Conservation (phyloP, 441 rosid genomes). For the Rhodomyrtus psidioides region DNA sequence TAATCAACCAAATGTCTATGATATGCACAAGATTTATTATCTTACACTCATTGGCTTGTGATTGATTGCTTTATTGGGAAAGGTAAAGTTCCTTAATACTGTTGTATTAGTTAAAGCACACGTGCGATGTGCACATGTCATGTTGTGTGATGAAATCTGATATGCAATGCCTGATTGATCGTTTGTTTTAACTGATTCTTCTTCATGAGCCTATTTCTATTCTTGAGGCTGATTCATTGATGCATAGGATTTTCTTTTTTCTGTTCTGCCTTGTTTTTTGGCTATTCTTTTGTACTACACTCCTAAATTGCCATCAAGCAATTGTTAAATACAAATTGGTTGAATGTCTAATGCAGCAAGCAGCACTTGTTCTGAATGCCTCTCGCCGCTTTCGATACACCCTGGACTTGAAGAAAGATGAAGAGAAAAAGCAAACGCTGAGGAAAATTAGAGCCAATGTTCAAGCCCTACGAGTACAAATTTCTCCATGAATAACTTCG, state of each 20-base stretch:
- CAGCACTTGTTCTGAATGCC: constrained; percentile 96
- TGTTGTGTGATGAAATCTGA: background rate
- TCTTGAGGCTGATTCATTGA: background rate
- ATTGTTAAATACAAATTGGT: background rate
- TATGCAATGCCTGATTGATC: background rate
- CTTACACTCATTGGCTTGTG: background rate
- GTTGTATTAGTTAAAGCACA: background rate
- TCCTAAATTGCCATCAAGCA: background rate
- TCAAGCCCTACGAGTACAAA: constrained; percentile 64
- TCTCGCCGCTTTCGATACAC: constrained; percentile 94
- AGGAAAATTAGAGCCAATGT: constrained; percentile 91
- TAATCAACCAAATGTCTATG: background rate
- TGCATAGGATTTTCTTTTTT: background rate
- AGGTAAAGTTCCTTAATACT: background rate
- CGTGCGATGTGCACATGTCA: background rate
- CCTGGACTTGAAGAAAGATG: constrained; percentile 83
- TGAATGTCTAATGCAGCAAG: constrained; percentile 47
- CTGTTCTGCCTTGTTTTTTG: background rate
- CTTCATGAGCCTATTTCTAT: background rate
- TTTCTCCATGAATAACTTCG: background rate
- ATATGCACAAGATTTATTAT: background rate
- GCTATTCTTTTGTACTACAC: background rate
- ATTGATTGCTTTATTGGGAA: background rate
- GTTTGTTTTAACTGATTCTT: background rate
- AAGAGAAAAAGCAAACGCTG: constrained; percentile 57